Conservation (phyloP, 2,329 filamentous ascomycete genomes). For the Cladosporium sphaerospermum region DNA sequence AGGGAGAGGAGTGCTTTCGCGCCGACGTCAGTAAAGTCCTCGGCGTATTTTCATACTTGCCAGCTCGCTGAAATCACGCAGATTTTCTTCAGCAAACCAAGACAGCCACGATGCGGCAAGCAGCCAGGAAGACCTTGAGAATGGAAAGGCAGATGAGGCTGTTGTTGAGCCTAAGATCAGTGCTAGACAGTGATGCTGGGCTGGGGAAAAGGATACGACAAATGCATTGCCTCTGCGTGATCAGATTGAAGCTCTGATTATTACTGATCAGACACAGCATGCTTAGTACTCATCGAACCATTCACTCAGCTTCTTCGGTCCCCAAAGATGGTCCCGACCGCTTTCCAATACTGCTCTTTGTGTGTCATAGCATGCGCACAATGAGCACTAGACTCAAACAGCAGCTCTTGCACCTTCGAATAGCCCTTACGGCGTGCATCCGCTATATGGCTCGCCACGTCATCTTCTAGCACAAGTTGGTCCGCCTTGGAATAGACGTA, state of each 20-base stretch:
- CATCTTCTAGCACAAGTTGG: constrained; percentile 49
- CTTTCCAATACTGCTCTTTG: constrained; percentile 6
- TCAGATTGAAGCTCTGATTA: too few species aligned
- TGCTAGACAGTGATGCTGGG: too few species aligned
- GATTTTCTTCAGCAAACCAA: constrained; percentile 3
- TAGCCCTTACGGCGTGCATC: constrained; percentile 46
- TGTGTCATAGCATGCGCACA: constrained; percentile 40
- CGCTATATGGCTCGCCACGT: constrained; percentile 51
- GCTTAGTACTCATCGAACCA: too few species aligned
- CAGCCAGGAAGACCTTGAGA: not conserved
- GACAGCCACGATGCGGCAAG: constrained; percentile 2
- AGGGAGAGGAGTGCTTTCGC: constrained; percentile 38
- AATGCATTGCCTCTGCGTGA: too few species aligned
- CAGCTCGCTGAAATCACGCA: not conserved
- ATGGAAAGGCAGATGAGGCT: not conserved
- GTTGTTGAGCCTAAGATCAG: not conserved
- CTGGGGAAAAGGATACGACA: too few species aligned
- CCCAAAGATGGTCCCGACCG: not conserved
- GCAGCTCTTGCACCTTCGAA: constrained; percentile 39
- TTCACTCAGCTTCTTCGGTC: too few species aligned
- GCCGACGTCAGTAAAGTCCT: constrained; percentile 25
- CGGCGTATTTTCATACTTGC: not conserved
- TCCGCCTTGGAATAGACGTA: constrained; percentile 57
- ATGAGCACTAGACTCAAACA: constrained; percentile 55
- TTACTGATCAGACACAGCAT: too few species aligned